phyloP scores from a whole-genome alignment of 257 asterid genomes.

The Fraxinus cuspidata region DNA sequence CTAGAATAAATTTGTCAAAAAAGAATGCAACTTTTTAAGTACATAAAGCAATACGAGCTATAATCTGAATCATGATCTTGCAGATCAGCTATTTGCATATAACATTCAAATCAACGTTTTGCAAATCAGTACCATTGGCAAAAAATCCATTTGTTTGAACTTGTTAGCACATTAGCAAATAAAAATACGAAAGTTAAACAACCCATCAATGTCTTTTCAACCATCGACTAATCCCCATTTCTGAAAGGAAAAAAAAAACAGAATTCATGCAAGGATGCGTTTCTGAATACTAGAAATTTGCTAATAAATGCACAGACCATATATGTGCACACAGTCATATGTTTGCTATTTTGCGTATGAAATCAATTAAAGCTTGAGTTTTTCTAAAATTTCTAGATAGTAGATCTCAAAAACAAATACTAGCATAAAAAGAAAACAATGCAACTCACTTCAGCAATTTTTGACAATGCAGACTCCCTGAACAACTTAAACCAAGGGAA shows the following conservation, averaged over 20 bases:
- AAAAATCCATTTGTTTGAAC: background rate
- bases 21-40: background rate
- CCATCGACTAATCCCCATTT: background rate
- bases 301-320: background rate
- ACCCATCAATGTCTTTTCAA: background rate
- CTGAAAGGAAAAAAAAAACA: background rate
- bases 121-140: background rate
- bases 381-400: conserved; percentile 5
- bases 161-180: background rate
- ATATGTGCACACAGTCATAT: background rate
- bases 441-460: conserved; percentile 71
- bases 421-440: background rate
- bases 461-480: conserved; percentile 73
- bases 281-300: background rate
- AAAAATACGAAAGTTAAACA: background rate
- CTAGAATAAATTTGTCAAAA: background rate
- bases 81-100: background rate
- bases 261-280: background rate
- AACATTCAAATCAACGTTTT: background rate
- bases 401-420: background rate
- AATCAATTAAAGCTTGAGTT: too few species aligned
- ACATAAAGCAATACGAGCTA: background rate
- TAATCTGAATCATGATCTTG: background rate
- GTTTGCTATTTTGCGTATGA: too few species aligned
- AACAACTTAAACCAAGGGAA: conserved; percentile 88